Evolutionary conservation across 805 yeast species (phyloP).

Genomic region (Lachancea lanzarotensis): DNA sequence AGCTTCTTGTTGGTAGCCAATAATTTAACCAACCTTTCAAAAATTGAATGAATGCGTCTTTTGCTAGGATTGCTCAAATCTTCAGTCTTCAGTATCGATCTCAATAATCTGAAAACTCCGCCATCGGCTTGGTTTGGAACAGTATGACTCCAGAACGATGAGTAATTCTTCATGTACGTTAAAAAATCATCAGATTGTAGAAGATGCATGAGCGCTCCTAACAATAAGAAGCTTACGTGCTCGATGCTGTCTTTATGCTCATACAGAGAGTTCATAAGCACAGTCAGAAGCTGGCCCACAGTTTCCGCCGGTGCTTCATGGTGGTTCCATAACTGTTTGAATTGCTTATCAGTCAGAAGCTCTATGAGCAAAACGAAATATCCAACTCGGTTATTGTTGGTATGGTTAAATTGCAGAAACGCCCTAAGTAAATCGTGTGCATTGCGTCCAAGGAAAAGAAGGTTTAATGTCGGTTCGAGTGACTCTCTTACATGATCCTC

Average conservation of each 20-base stretch:
- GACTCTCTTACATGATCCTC: background rate
- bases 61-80: background rate
- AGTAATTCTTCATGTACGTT: background rate
- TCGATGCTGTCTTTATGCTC: background rate
- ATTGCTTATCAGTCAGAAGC: background rate
- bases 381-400: background rate
- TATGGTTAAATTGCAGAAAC: background rate
- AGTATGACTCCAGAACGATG: background rate
- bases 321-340: background rate
- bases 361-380: background rate
- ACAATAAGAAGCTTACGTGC: background rate
- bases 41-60: background rate
- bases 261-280: background rate
- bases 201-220: background rate
- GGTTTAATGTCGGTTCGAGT: background rate
- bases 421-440: background rate
- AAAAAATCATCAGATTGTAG: background rate
- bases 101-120: background rate
- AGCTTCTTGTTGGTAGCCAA: background rate
- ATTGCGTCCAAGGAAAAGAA: background rate
- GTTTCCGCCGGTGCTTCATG: background rate
- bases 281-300: background rate
- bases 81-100: background rate
- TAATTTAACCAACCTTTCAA: background rate
- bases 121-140: background rate